phyloP scores from a whole-genome alignment of 257 asterid genomes.

The Cinchona pubescens region DNA sequence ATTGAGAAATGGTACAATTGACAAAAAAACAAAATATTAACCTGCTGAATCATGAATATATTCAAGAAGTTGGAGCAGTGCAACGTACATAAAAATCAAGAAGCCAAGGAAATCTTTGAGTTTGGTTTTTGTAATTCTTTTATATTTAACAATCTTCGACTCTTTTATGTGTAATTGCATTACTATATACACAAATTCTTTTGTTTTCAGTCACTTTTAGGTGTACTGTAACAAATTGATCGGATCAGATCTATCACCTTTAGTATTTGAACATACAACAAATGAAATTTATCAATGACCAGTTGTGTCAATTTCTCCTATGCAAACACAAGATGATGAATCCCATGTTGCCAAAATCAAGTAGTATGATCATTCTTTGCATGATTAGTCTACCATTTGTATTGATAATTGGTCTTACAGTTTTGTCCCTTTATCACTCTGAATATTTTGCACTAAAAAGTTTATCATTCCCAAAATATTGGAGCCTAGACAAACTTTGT shows the following conservation, averaged over 20 bases:
- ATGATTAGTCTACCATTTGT: slow-evolving; percentile 1
- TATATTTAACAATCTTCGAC: not conserved
- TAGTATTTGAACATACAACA: not conserved
- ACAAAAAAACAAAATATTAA: not conserved
- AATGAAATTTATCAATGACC: not conserved
- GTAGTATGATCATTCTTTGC: no score
- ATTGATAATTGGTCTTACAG: not conserved
- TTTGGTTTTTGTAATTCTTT: not conserved
- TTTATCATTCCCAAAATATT: not conserved
- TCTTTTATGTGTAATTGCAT: not conserved
- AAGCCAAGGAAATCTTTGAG: not conserved
- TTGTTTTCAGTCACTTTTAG: not conserved
- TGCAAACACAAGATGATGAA: not conserved
- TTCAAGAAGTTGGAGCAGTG: not conserved
- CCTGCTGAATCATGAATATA: not conserved
- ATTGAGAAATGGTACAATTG: not conserved
- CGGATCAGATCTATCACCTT: not conserved
- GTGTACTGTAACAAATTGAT: not conserved
- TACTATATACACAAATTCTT: not conserved
- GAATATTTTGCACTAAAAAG: not conserved
- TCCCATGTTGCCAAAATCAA: not conserved
- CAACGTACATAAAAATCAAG: no score
- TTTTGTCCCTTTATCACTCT: not conserved
- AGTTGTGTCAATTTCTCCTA: not conserved
- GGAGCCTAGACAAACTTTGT: not conserved